Percentiles rank a stretch among this genome's conserved stretches.
These are phyloP conservation scores for Verticillium isaacii DNA, from an alignment of 2,329 filamentous ascomycete genomes.

Conservation along the genomic window DNA sequence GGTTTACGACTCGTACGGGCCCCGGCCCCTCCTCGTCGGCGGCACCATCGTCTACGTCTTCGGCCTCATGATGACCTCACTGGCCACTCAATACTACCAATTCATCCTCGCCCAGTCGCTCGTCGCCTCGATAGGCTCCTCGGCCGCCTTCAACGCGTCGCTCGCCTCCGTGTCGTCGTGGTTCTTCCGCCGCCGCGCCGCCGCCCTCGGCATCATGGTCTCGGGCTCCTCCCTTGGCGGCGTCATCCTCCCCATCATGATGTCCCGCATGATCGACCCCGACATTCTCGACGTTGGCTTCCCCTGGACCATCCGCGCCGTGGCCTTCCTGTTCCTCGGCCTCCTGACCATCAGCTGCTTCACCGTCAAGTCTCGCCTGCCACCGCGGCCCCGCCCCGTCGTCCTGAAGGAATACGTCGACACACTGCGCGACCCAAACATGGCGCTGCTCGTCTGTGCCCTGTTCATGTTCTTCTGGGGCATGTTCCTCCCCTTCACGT, in stretches of 20 bases:
- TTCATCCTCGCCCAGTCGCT: slow-evolving; percentile 32
- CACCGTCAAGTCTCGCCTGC: slow-evolving; percentile 35
- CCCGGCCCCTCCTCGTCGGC: slow-evolving; percentile 26
- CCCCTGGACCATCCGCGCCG: slow-evolving; percentile 41
- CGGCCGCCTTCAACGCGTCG: slow-evolving; percentile 27
- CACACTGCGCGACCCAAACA: slow-evolving; percentile 40
- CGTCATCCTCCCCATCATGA: slow-evolving; percentile 33
- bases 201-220: slow-evolving; percentile 25
- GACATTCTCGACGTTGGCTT: slow-evolving; percentile 41
- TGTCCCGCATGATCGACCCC: slow-evolving; percentile 34
- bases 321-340: slow-evolving; percentile 37
- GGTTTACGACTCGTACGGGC: slow-evolving; percentile 37
- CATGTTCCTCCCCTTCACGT: slow-evolving; percentile 36
- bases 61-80: slow-evolving; percentile 40
- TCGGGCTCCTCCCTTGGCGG: slow-evolving; percentile 33
- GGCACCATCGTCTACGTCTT: slow-evolving; percentile 30
- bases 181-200: slow-evolving; percentile 27
- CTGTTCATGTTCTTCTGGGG: slow-evolving; percentile 33
- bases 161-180: slow-evolving; percentile 34
- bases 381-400: slow-evolving; percentile 40
- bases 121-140: slow-evolving; percentile 31
- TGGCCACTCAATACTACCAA: slow-evolving; percentile 39
- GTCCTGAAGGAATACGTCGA: slow-evolving; percentile 38
- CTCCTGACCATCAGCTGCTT: slow-evolving; percentile 27
- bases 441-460: slow-evolving; percentile 34